Base-by-base conservation (phyloP, 2,329 filamentous ascomycete species). In the Thielaviopsis populi region DNA sequence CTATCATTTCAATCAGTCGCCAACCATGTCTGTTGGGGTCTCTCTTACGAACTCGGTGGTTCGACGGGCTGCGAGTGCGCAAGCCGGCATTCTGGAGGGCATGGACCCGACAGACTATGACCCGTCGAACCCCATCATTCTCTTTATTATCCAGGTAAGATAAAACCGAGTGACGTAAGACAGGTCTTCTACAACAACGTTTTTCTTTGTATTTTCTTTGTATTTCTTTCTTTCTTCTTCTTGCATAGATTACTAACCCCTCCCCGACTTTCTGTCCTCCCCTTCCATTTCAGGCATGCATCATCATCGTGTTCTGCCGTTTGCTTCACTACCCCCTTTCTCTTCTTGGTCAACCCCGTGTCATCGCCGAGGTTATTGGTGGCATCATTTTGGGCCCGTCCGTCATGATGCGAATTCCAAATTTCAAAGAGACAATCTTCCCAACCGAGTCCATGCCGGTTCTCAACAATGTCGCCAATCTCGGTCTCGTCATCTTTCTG, bases 361-460 rank as follows among this genome's bases (percentile, higher is more conserved):
- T 94, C 68, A 91, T 94, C 69, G 86, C 88, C 60, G 89, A 94
- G 75, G 88, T 94, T 65, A 83, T 92, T 63, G 88, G 87, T n/a
- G 89, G 88, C 62, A 89, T 94, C 70, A 74, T 96, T 43, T 80
- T 96, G 1, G 91, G 91, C 2, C 91, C 91, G 1, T 94, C 91
- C 0, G 87, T 95, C 24, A 87, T 95, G 83, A 90, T 90, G 70
- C 84, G 87, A 62, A 90, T 95, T 24, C 89, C 89, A 0, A 84
- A 85, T 46, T 96, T 95, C 75, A 79, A 83, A 61, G 74, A 78
- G 2, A 78, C 86, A 67, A 92, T 96, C 68, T 96, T 96, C 70
- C 90, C 91, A 0, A 71, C 77, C 0, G 81, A 76, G 0, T 91
- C 89, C 1, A 88, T 95, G 73, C 85, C 89, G 1, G 61, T 66